These are phyloP conservation scores for Citeromyces siamensis DNA, from an alignment of 1,139 yeast genomes.

Conservation along the genomic window DNA sequence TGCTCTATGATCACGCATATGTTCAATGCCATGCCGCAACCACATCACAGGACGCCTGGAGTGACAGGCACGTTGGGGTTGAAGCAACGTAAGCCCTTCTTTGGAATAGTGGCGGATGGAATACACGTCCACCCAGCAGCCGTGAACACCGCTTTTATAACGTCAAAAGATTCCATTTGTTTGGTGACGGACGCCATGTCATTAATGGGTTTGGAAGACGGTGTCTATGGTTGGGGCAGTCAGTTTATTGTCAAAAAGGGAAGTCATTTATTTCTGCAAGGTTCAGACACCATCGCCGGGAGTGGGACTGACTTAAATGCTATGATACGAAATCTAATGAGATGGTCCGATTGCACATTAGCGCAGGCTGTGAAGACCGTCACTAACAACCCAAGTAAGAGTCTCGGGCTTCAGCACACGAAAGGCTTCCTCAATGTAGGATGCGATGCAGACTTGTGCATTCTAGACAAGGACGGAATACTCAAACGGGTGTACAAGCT, in stretches of 20 bases:
- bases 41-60: constrained; percentile 52
- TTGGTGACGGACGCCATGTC: constrained; percentile 56
- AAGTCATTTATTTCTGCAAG: constrained; percentile 32
- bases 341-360: constrained; percentile 38
- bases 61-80: constrained; percentile 39
- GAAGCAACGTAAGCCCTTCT: constrained; percentile 29
- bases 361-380: constrained; percentile 45
- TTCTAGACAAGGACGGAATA: constrained; percentile 31
- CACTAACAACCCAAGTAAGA: constrained; percentile 43
- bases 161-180: constrained; percentile 42
- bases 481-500: constrained; percentile 39
- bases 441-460: constrained; percentile 49
- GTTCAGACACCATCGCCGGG: constrained; percentile 52
- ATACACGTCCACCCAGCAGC: constrained; percentile 51
- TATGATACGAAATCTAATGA: constrained; percentile 38
- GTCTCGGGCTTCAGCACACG: constrained; percentile 28
- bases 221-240: constrained; percentile 35
- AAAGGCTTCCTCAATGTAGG: constrained; percentile 43
- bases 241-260: constrained; percentile 39
- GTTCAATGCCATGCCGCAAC: constrained; percentile 60
- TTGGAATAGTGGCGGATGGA: constrained; percentile 51
- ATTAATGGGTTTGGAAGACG: constrained; percentile 38
- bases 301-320: constrained; percentile 46
- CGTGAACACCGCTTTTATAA: constrained; percentile 38
- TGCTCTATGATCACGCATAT: constrained; percentile 53